Percentiles rank a stretch among this genome's conserved stretches.
These are phyloP conservation scores for Graphilbum ipis-grandicollis DNA, from an alignment of 2,329 filamentous ascomycete genomes.

Conservation along the genomic window DNA sequence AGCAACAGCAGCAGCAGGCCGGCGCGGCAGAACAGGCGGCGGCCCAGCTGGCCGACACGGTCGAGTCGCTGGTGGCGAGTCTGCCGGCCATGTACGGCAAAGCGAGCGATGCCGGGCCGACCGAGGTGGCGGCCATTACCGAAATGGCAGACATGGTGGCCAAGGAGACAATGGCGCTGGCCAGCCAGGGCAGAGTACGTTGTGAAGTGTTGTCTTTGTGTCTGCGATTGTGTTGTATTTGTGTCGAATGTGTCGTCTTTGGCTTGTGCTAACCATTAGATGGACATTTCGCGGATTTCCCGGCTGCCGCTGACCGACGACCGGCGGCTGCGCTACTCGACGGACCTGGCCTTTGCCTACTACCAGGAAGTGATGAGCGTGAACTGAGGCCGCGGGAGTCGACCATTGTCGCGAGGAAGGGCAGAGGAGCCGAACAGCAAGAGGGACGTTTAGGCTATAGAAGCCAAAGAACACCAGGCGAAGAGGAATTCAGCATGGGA, in stretches of 20 bases:
- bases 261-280: slow-evolving; percentile 14
- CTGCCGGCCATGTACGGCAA: slow-evolving; percentile 35
- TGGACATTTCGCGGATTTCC: slow-evolving; percentile 31
- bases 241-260: too few species aligned
- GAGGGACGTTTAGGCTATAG: too few species aligned
- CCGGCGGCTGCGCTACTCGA: slow-evolving; percentile 50
- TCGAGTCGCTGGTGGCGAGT: slow-evolving; percentile 39
- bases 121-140: slow-evolving; percentile 56
- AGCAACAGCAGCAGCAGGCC: slow-evolving; percentile 6
- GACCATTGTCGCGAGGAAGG: neutral
- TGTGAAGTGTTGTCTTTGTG: slow-evolving; percentile 8
- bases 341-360: slow-evolving; percentile 51
- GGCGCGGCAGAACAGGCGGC: slow-evolving; percentile 7
- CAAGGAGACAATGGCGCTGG: slow-evolving; percentile 38
- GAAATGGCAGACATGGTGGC: slow-evolving; percentile 68
- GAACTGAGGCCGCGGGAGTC: too few species aligned
- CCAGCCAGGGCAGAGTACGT: slow-evolving; percentile 41
- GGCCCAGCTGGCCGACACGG: slow-evolving; percentile 20
- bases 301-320: slow-evolving; percentile 55
- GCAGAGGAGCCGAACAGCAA: neutral
- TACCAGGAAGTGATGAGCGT: slow-evolving; percentile 46
- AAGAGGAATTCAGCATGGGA: neutral
- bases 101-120: slow-evolving; percentile 18
- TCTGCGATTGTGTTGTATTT: neutral
- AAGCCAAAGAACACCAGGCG: neutral